phyloP scores from a whole-genome alignment of 1,139 yeast species.

The Spencermartinsiella ligniputridi region DNA sequence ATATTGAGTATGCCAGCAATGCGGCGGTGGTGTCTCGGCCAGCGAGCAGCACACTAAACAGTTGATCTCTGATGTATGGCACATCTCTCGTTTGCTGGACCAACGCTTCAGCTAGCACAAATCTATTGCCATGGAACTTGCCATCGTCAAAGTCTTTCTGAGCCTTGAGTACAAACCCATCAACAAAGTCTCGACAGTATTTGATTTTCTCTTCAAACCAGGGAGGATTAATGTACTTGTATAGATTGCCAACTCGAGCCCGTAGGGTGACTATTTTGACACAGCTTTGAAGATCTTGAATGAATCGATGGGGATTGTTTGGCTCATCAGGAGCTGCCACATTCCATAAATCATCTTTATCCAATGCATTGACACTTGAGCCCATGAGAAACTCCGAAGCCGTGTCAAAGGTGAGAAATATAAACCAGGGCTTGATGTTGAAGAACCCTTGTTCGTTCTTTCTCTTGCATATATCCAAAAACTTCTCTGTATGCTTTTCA shows the following conservation, averaged over 20 bases:
- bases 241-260: conserved; percentile 11
- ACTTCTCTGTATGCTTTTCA: conserved; percentile 29
- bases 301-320: conserved; percentile 30
- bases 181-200: conserved; percentile 32
- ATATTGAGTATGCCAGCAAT: conserved; percentile 45
- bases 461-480: conserved; percentile 10
- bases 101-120: conserved; percentile 48
- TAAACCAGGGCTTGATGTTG: conserved; percentile 49
- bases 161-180: conserved; percentile 31
- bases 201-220: conserved; percentile 32
- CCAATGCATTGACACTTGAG: conserved; percentile 28
- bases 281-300: conserved; percentile 43
- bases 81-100: conserved; percentile 49
- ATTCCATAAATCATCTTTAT: conserved; percentile 12
- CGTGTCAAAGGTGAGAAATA: conserved; percentile 50
- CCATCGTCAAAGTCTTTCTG: conserved; percentile 15
- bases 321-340: background rate
- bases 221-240: conserved; percentile 9
- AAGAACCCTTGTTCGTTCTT: conserved; percentile 21
- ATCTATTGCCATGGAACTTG: conserved; percentile 9
- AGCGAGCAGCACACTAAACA: conserved; percentile 49
- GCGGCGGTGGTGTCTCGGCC: conserved; percentile 60
- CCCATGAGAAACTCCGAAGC: conserved; percentile 60
- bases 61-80: conserved; percentile 46
- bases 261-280: conserved; percentile 27